Evolutionary conservation across 2,329 filamentous ascomycete species (phyloP).

Genomic region (Pseudopithomyces maydicus): DNA sequence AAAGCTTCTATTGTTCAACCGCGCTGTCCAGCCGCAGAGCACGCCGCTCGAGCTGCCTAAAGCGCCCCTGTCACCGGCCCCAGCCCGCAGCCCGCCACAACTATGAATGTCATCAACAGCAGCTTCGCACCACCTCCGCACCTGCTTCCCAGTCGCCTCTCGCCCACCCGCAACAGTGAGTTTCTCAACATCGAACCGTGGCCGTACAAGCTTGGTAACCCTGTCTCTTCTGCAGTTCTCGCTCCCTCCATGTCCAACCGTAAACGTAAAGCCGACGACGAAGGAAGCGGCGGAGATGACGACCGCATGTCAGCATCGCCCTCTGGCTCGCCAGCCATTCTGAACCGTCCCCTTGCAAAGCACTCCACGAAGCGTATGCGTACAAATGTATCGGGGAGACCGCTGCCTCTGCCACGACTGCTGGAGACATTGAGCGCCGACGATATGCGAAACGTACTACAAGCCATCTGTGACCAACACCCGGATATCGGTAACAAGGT

Average conservation of each 20-base stretch:
- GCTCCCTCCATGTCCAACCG: constrained; percentile 55
- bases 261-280: constrained; percentile 89
- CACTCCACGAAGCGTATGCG: constrained; percentile 64
- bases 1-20: neutral
- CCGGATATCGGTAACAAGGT: constrained; percentile 86
- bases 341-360: constrained; percentile 67
- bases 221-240: constrained; percentile 26
- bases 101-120: constrained; percentile 67
- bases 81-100: constrained; percentile 29
- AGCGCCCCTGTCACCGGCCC: constrained; percentile 29
- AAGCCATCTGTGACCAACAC: constrained; percentile 87
- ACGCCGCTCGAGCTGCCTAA: constrained; percentile 13
- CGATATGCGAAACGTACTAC: constrained; percentile 83
- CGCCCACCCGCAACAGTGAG: constrained; percentile 65
- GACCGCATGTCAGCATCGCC: constrained; percentile 94
- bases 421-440: constrained; percentile 89
- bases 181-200: constrained; percentile 15
- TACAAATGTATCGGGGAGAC: constrained; percentile 71
- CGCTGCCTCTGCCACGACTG: constrained; percentile 73
- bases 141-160: constrained; percentile 61
- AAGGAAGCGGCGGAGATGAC: constrained; percentile 62
- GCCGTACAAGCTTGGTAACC: constrained; percentile 14
- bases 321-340: constrained; percentile 76
- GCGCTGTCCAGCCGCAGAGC: constrained; percentile 11
- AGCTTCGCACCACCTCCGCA: constrained; percentile 66